These are phyloP conservation scores for Grosmannia huntii DNA, from an alignment of 2,329 filamentous ascomycete species.

Conservation along the genomic window DNA sequence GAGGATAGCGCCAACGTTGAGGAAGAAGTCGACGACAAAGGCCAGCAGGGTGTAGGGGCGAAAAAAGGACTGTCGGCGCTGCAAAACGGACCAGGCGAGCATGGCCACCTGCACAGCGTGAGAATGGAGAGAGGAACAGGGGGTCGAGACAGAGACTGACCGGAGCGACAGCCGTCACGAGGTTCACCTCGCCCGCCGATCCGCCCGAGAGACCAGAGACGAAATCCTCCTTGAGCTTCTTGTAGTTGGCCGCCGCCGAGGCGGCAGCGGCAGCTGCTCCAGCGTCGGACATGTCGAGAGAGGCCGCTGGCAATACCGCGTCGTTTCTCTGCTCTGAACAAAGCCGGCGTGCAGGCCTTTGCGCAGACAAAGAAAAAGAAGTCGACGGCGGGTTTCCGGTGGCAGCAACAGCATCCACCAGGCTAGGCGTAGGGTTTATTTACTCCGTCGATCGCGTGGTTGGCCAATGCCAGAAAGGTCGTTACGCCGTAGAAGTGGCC, in stretches of 20 bases:
- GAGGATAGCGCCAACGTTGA: conserved; percentile 72
- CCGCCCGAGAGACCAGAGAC: conserved; percentile 85
- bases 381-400: not conserved
- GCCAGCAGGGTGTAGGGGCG: conserved; percentile 55
- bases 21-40: conserved; percentile 68
- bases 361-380: not conserved
- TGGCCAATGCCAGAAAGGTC: not conserved
- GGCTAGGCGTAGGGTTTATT: not conserved
- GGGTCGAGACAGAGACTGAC: conserved; percentile 36
- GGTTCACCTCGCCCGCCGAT: conserved; percentile 71
- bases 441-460: not conserved
- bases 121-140: not conserved
- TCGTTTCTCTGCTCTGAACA: not conserved
- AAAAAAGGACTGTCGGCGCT: conserved; percentile 76
- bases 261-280: conserved; percentile 8
- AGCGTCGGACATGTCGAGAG: not conserved
- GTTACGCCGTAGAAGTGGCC: not conserved
- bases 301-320: too few relatives aligned
- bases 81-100: conserved; percentile 78
- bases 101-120: conserved; percentile 52
- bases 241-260: conserved; percentile 50
- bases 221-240: conserved; percentile 86
- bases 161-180: conserved; percentile 71
- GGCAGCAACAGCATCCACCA: not conserved
- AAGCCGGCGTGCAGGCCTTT: not conserved